phyloP scores from a whole-genome alignment of 1,284 basidiomycete species.

The Gastroboletus turbinatus region DNA sequence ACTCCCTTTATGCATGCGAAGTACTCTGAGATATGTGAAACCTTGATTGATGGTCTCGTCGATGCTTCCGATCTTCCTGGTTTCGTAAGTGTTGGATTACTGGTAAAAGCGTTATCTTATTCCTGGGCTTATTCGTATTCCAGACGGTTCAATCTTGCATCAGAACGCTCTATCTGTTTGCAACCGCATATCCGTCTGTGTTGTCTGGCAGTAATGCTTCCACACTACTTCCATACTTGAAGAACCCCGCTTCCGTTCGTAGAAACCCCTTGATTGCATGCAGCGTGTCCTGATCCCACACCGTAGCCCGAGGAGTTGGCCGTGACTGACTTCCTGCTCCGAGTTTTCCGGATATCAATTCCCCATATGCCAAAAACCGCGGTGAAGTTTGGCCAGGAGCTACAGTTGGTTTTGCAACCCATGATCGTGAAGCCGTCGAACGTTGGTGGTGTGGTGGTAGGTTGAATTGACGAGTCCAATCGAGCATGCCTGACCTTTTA shows the following conservation, averaged over 20 bases:
- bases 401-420: constrained; percentile 78
- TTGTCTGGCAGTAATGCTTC: constrained; percentile 81
- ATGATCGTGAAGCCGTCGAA: constrained; percentile 84
- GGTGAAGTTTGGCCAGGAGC: constrained; percentile 81
- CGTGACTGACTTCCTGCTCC: constrained; percentile 81
- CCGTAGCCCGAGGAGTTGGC: constrained; percentile 77
- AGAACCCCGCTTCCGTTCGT: constrained; percentile 71
- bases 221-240: constrained; percentile 84
- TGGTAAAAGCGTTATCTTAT: not conserved
- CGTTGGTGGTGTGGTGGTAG: constrained; percentile 61
- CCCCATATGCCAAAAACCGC: constrained; percentile 88
- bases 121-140: not conserved
- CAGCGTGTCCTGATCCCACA: not conserved
- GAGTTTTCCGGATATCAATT: constrained; percentile 84
- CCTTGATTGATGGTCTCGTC: constrained; percentile 82
- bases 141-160: constrained; percentile 82
- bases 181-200: constrained; percentile 76
- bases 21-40: constrained; percentile 78
- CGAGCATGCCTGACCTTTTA: not conserved
- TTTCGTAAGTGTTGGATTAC: constrained; percentile 55
- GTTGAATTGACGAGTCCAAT: constrained; percentile 17
- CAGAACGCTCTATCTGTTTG: constrained; percentile 80
- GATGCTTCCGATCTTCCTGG: constrained; percentile 79
- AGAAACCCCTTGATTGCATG: not conserved
- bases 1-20: constrained; percentile 53